phyloP scores from a whole-genome alignment of 176 grass and related monocot genomes.

The Avena sativa region DNA sequence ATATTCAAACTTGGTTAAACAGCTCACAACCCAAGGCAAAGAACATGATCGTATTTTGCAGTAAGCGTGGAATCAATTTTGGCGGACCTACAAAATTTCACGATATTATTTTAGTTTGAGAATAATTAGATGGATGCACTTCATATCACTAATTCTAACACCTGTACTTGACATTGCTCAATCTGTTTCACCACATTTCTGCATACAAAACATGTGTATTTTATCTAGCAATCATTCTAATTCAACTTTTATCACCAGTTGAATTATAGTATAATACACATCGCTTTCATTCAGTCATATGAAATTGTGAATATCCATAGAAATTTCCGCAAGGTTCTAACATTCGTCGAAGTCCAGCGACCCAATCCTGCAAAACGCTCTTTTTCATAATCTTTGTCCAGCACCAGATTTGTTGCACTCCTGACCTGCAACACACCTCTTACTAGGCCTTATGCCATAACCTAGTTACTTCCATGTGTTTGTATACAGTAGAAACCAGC shows the following conservation, averaged over 20 bases:
- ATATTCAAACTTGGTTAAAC: not conserved
- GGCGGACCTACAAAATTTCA: slow-evolving; percentile 4
- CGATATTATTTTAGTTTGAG: slow-evolving; percentile 12
- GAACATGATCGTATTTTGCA: slow-evolving; percentile 4
- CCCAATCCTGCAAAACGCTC: not conserved
- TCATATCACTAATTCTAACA: slow-evolving; percentile 4
- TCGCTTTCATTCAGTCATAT: not conserved
- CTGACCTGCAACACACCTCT: not conserved
- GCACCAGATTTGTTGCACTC: not conserved
- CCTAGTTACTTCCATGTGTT: slow-evolving; percentile 3
- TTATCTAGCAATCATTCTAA: slow-evolving; percentile 8
- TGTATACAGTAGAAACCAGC: slow-evolving; percentile 12
- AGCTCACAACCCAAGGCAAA: slow-evolving; percentile 13
- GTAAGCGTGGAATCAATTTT: slow-evolving; percentile 28
- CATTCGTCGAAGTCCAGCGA: not conserved
- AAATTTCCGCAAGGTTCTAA: not conserved
- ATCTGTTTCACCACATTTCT: not conserved
- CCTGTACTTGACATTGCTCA: not conserved
- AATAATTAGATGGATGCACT: slow-evolving; percentile 1
- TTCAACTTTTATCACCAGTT: slow-evolving; percentile 1
- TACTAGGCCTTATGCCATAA: slow-evolving; percentile 15
- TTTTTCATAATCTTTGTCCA: slow-evolving; percentile 5
- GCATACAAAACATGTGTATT: not conserved
- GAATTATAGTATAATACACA: not conserved
- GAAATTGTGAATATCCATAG: not conserved